Base-by-base conservation (phyloP, 1,139 yeast species). In the Pichia terricola region DNA sequence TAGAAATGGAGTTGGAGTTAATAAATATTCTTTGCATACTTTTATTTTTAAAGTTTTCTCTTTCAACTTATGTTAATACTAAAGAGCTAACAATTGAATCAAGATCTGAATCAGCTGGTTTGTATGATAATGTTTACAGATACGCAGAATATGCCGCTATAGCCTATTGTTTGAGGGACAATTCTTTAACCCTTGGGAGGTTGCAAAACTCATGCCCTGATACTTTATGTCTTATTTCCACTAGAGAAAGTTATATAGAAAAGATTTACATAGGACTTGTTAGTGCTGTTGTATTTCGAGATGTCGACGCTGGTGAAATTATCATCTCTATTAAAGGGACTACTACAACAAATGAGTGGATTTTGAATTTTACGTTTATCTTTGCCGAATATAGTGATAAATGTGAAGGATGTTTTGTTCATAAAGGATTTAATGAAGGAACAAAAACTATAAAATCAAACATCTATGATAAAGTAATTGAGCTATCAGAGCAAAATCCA, bases 281-380 rank as follows among this genome's bases (percentile, higher is more conserved):
- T 0, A 68, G 80, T 1, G 84, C 76, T 4, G 68, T 60, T 49
- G 62, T 72, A 41, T 79, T 73, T 1, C 53, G 69, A 5, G 77
- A 78, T 53, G 56, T 62, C 22, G 40, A 46, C 4, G 45, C 57
- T 26, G 54, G 66, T 45, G 57, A 66, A 50, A 60, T 80, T 31
- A 46, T 70, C 45, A 53, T 74, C 48, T 67, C 63, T 34, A 75
- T 78, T 47, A 68, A 84, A 59, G 86, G 87, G 3, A 75, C 83
- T 0, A 66, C 77, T 1, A 68, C 81, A 5, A 59, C 65, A 8
- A 66, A 71, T 38, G 89, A 81, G 53, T 73, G 83, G 78, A 49
- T 68, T 25, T 68, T 75, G 36, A 79, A 79, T 61, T 60, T 78
- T 40, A 43, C 63, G 70, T 35, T 46, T 65, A 9, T 77, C 77